Percentiles rank a stretch among this genome's conserved stretches.
phyloP scores from a whole-genome alignment of 108 stramenopile genomes.

The Epipyxis sp. region DNA sequence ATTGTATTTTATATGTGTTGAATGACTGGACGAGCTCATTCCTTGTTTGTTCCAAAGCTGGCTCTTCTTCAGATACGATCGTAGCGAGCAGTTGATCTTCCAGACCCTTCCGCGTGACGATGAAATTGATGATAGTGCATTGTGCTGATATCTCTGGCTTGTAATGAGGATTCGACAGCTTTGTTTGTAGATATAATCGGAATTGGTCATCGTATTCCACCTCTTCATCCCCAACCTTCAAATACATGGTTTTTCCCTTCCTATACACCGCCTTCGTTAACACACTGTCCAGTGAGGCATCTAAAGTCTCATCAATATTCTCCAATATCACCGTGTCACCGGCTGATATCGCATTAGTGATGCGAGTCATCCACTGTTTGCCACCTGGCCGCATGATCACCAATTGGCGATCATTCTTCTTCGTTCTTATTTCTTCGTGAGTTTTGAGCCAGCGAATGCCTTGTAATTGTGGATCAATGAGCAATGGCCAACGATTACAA shows the following conservation, averaged over 20 bases:
- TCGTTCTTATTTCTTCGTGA: background rate
- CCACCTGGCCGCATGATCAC: constrained; percentile 23
- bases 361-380: constrained; percentile 35
- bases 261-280: constrained; percentile 12
- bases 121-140: constrained; percentile 57
- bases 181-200: constrained; percentile 22
- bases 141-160: constrained; percentile 35
- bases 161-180: constrained; percentile 24
- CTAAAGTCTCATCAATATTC: constrained; percentile 9
- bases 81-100: constrained; percentile 56
- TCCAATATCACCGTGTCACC: constrained; percentile 27
- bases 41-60: constrained; percentile 40
- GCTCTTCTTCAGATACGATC: constrained; percentile 42
- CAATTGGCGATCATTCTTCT: constrained; percentile 21
- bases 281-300: constrained; percentile 6
- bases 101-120: constrained; percentile 50
- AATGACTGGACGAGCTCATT: constrained; percentile 43
- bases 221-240: constrained; percentile 32
- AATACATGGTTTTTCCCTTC: constrained; percentile 27
- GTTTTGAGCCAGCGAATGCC: constrained; percentile 19
- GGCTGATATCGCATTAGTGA: background rate
- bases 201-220: constrained; percentile 31
- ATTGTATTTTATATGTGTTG: constrained; percentile 54
- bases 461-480: constrained; percentile 35
- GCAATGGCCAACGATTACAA: constrained; percentile 28